These are phyloP conservation scores for Amaranthus hypochondriacus DNA, from an alignment of 148 eudicot species.

Conservation along the genomic window DNA sequence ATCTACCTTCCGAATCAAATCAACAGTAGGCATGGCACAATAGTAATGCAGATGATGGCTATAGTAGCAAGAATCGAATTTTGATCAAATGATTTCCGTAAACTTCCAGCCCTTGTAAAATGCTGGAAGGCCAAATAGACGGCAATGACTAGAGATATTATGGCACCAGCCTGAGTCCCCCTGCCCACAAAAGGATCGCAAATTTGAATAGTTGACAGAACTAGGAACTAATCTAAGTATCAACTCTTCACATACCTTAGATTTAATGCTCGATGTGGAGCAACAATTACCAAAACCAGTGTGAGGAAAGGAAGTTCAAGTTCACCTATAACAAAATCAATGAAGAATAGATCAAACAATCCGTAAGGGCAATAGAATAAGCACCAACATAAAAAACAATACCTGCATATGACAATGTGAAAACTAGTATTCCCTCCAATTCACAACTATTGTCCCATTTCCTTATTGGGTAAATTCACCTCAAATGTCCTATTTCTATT, in stretches of 20 bases:
- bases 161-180: constrained; percentile 62
- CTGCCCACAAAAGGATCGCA: constrained; percentile 35
- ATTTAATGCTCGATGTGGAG: constrained; percentile 68
- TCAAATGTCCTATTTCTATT: no score
- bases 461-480: no score
- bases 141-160: constrained; percentile 59
- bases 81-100: constrained; percentile 66
- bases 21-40: constrained; percentile 56
- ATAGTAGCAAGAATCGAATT: constrained; percentile 71
- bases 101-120: constrained; percentile 64
- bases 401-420: neutral
- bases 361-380: neutral
- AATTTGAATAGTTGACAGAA: neutral
- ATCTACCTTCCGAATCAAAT: constrained; percentile 28
- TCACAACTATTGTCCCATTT: no score
- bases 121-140: constrained; percentile 82
- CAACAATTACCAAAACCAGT: constrained; percentile 61
- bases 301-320: constrained; percentile 77
- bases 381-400: neutral
- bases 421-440: no score
- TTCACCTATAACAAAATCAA: constrained; percentile 45
- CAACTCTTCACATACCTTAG: constrained; percentile 43
- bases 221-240: neutral
- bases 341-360: neutral
- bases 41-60: constrained; percentile 47